Evolutionary conservation across 2,329 filamentous ascomycete genomes (phyloP), one percentile per base, ranked within the genome.

Genomic region (Trichoderma polysporum): DNA sequence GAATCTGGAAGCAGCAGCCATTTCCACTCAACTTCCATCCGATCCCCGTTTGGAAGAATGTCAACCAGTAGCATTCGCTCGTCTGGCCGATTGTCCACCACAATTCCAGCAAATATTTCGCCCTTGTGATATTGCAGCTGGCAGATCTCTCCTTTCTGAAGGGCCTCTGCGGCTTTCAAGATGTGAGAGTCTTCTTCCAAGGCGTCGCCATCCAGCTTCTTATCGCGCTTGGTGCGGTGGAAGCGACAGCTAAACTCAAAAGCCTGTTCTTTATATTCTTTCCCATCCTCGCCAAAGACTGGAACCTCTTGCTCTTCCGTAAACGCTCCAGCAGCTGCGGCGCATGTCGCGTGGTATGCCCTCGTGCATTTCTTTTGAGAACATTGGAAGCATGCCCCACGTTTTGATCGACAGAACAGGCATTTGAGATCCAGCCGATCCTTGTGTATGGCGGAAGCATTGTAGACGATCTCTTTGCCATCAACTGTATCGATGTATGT

Each of bases 341-440:
- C 95, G 76, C 95, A 99, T 1, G 94, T 98, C 17, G 94, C 92
- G 76, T 99, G 95, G 79, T 97, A 99, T 9, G 94, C 91, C 70
- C 95, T 86, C 4, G 92, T 91, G 74, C 95, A 99, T 77, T 97
- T 98, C 82, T 94, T 94, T 72, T 93, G 90, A 1, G 93, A 96
- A 79, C 95, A 99, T 78, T 98, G 94, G 80, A 99, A 96, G 79
- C 94, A 97, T 17, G 93, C 93, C n/a, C 95, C 95, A 66, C 91
- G 91, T 78, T 95, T 96, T 35, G 93, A 96, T 37, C 94, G 92
- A 76, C 95, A 99, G 80, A 92, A 97, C 69, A 97, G 88, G 78
- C 95, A 99, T 78, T 97, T 97, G 71, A 98, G 88, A 29, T 96
- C 93, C 71, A 97, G 82, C 22, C 94, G 91, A 66, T 91, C 92